Conservation (phyloP, 1,139 yeast genomes). For the Taphrina sp. region DNA sequence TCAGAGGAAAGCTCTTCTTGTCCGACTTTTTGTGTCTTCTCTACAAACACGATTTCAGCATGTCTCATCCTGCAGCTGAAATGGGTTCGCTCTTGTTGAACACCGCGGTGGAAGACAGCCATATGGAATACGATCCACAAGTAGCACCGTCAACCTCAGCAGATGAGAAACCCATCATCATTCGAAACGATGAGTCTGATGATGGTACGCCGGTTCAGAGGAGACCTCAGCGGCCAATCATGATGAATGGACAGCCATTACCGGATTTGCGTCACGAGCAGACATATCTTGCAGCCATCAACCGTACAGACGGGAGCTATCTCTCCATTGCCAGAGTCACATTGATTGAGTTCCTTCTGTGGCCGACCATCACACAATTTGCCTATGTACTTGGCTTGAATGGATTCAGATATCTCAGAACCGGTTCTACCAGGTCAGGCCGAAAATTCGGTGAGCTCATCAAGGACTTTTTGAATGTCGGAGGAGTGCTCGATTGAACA, state of each 20-base stretch:
- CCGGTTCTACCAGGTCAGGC: conserved; percentile 22
- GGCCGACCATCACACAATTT: conserved; percentile 22
- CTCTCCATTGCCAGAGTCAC: conserved; percentile 13
- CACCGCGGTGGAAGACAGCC: conserved; percentile 22
- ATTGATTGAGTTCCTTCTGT: conserved; percentile 18
- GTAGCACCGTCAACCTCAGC: conserved; percentile 20
- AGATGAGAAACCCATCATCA: conserved; percentile 9
- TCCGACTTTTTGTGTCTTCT: no score
- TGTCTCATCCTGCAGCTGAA: no score
- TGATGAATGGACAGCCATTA: conserved; percentile 18
- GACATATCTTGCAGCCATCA: conserved; percentile 27
- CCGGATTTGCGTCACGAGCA: conserved; percentile 29
- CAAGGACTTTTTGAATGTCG: conserved; percentile 22
- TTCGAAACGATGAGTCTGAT: neutral
- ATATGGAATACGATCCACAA: conserved; percentile 17
- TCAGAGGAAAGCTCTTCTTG: no score
- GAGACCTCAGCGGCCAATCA: conserved; percentile 1
- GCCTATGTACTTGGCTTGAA: conserved; percentile 20
- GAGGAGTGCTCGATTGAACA: conserved; percentile 21
- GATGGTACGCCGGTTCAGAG: conserved; percentile 6
- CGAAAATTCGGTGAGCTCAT: conserved; percentile 16
- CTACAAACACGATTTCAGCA: no score
- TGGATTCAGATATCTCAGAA: conserved; percentile 25
- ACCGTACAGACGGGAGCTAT: conserved; percentile 20
- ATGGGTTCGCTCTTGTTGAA: conserved; percentile 12